Base-by-base conservation (phyloP, 352 stramenopile genomes). In the Pythium biforme region DNA sequence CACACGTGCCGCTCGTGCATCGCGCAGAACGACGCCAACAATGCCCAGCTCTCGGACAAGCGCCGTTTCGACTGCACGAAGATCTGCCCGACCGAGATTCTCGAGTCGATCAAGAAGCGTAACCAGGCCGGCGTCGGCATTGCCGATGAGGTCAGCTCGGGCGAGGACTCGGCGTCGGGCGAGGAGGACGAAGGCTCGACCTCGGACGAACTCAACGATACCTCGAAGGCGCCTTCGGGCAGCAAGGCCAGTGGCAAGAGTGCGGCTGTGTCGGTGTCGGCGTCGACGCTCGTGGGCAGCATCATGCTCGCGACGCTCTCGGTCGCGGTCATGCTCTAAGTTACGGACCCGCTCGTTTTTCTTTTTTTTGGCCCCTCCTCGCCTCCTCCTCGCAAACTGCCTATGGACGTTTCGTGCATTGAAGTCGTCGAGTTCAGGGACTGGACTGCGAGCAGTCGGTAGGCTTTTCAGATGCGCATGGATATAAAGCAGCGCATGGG, bases 1-100 rank as follows among this genome's bases (percentile, higher is more conserved):
- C 81, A 90, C 76, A 92, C 83, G 67, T 92, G 83, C 67, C 83
- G 84, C 66, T 90, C 79, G 61, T 92, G 83, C 70, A 88, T 89
- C 50, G 71, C 76, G 15, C 81, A 90, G 72, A 90, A 90, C 67
- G 78, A 88, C 61, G 73, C 70, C 9, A 72, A 74, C n/a, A 69
- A 75, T 53, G 73, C 79, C 43, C 62, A 83, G 61, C 68, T 89
- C 17, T 66, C 72, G n/a, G 70, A 57, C 27, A 72, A 74, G 46
- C 84, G 81, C 54, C 83, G 83, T 47, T 92, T 90, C 62, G 81
- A 92, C 72, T 92, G 83, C 69, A 77, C 75, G 64, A 70, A 73
- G 57, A 89, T 92, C 52, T 92, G 83, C 47, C 81, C 83, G 0
- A 61, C 76, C 52, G 79, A 87, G 62, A 79, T 89, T 27, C 49